Percentiles rank a stretch among this genome's conserved stretches.
phyloP scores from a whole-genome alignment of 768 basidiomycete species.

The Rhodotorula babjevae region DNA sequence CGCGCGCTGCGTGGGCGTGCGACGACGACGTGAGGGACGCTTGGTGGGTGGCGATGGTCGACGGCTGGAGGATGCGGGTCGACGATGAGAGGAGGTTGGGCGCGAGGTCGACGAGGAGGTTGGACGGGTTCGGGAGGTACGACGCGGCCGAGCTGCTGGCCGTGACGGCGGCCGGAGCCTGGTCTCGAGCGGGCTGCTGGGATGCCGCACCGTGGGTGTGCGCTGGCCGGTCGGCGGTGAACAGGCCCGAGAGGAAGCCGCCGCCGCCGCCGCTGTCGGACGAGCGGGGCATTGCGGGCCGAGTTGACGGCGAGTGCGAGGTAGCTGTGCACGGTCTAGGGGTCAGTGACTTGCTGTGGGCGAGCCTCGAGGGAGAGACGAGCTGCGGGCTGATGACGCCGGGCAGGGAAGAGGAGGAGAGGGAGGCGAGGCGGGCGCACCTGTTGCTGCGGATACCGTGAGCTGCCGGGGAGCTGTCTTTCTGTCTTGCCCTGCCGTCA shows the following conservation, averaged over 20 bases:
- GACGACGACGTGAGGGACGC: constrained; percentile 9
- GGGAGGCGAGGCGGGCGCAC: no score
- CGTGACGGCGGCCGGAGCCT: background rate
- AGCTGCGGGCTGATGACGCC: no score
- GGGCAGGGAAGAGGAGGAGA: no score
- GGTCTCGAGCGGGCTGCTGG: background rate
- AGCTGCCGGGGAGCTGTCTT: no score
- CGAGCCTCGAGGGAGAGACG: no score
- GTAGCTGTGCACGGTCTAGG: no score
- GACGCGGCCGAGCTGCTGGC: background rate
- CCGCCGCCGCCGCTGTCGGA: background rate
- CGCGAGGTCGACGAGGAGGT: constrained; percentile 26
- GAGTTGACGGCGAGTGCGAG: no score
- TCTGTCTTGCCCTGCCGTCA: no score
- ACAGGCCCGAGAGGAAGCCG: background rate
- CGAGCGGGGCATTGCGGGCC: background rate
- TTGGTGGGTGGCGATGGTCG: constrained; percentile 7
- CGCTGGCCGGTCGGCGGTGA: background rate
- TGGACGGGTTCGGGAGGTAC: constrained; percentile 27
- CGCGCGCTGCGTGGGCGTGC: background rate
- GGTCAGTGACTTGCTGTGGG: no score
- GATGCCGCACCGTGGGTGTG: background rate
- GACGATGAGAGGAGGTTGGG: constrained; percentile 11
- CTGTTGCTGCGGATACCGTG: no score
- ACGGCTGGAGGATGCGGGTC: constrained; percentile 10